Evolutionary conservation across 768 basidiomycete species (phyloP), one percentile per base, ranked within the genome.

Genomic region (Rhodotorula paludigena): DNA sequence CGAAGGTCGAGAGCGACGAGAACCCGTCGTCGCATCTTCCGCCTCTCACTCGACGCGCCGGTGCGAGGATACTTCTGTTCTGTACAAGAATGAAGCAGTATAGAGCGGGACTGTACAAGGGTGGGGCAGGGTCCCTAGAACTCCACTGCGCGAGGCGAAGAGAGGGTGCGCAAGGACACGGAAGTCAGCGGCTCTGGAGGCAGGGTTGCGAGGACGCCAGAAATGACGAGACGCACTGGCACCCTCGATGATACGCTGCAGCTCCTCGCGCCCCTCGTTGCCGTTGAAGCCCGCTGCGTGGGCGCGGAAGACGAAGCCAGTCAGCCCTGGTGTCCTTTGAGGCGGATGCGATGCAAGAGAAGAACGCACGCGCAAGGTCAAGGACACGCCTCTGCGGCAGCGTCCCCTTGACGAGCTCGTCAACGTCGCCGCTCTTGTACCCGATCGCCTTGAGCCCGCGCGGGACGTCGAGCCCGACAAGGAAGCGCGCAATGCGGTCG

Each of bases 341-440:
- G n/a, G n/a, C n/a, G n/a, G n/a, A n/a, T n/a, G n/a, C n/a, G n/a
- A n/a, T n/a, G n/a, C n/a, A 21, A 5, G 45, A 36, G 5, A 4
- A 0, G 2, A 4, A 94, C 56, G 89, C 88, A 23, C 93, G 94
- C 14, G 94, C 94, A 36, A 98, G 82, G 77, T 96, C 92, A 69
- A 98, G 78, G 9, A 98, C 93, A 25, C 93, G 84, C 61, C 91
- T 80, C 78, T 98, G 94, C 23, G 94, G 94, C 53, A 98, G 77
- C 28, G 93, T 90, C 8, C 94, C 93, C 66, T 93, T 86, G 3
- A 96, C 94, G 21, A 98, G 84, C 79, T 80, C 83, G 38, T 82
- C 80, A 18, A 92, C 81, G 73, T 93, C 90, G 28, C 78, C 80
- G 28, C 81, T 80, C 33, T 82, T 83, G 64, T 76, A 76, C 51